Evolutionary conservation across 495 filamentous ascomycete genomes (phyloP), one percentile per base, ranked within the genome.

Genomic region (Aspergillus heteromorphus): DNA sequence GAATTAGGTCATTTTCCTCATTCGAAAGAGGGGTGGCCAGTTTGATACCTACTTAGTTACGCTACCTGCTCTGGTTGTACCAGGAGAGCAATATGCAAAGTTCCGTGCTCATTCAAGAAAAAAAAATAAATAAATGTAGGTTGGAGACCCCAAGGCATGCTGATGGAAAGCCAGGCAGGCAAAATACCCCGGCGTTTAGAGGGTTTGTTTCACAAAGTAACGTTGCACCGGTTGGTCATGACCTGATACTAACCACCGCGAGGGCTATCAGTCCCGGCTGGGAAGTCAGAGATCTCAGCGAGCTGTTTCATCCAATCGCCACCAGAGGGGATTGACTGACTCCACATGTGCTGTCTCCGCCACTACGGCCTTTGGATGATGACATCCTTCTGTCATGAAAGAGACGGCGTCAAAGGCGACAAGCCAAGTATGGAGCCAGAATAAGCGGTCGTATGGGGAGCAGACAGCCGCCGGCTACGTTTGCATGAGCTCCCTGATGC

Each of bases 401-500:
- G 30, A 40, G 10, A 21, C 16, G 20, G 40, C 6, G 49, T 29
- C 27, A 49, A n/a, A 48, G 41, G 42, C 34, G 43, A 53, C 43
- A 23, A 14, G 41, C 41, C 51, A 43, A 31, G 25, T 13, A 19
- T 34, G 14, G 27, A 43, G 47, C 40, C 21, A 36, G 17, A 21
- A 23, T 45, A 30, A 43, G 16, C 40, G 14, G 41, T 56, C 29
- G 49, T 38, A 27, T 27, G 23, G 23, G 38, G 48, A 57, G 48
- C 56, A 49, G 62, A 40, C 51, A 53, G 48, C 59, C 45, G 54
- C 58, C 54, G 61, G 53, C 41, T 60, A 62, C 62, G 59, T 65
- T 65, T 65, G 62, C 58, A 60, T 48, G 41, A 48, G 23, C 40
- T 25, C 47, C 30, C 54, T 29, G 29, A 38, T 41, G 16, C 41